These are phyloP conservation scores for Acanthamoeba lugdunensis DNA, from an alignment of 208 protist genomes.

Conservation along the genomic window DNA sequence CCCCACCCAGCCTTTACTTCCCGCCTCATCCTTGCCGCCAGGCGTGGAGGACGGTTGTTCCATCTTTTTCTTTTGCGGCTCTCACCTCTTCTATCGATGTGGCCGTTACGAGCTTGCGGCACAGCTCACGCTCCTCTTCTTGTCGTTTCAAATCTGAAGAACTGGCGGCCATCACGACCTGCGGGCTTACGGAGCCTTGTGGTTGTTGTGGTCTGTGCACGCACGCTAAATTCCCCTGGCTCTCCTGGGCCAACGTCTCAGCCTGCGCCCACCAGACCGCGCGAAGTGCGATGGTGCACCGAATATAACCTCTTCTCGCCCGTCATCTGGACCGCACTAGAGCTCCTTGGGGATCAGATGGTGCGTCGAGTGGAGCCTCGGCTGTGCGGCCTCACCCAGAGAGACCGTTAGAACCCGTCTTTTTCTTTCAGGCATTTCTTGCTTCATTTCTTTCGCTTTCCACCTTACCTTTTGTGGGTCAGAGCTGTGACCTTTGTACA, in stretches of 20 bases:
- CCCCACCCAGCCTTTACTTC: background rate
- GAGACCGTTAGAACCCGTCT: too few species aligned
- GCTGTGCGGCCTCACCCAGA: too few species aligned
- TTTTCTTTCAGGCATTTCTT: too few species aligned
- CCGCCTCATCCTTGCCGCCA: background rate
- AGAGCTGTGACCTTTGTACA: background rate
- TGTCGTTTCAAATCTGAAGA: constrained; percentile 15
- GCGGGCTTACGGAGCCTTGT: background rate
- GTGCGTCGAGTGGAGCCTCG: too few species aligned
- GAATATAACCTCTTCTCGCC: too few species aligned
- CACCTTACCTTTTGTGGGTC: background rate
- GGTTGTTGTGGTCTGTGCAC: background rate
- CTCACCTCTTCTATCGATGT: background rate
- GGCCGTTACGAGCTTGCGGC: background rate
- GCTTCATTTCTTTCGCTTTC: background rate
- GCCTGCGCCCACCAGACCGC: too few species aligned
- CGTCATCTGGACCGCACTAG: too few species aligned
- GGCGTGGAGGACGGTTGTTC: background rate
- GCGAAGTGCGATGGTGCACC: too few species aligned
- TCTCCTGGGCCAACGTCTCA: background rate
- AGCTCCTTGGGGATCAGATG: too few species aligned
- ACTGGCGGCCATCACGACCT: background rate
- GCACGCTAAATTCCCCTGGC: constrained; percentile 28
- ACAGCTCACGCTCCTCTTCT: background rate
- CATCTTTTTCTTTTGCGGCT: background rate